Evolutionary conservation across 2,329 filamentous ascomycete species (phyloP), one percentile per base, ranked within the genome.

Genomic region (Fonsecaea monophora): DNA sequence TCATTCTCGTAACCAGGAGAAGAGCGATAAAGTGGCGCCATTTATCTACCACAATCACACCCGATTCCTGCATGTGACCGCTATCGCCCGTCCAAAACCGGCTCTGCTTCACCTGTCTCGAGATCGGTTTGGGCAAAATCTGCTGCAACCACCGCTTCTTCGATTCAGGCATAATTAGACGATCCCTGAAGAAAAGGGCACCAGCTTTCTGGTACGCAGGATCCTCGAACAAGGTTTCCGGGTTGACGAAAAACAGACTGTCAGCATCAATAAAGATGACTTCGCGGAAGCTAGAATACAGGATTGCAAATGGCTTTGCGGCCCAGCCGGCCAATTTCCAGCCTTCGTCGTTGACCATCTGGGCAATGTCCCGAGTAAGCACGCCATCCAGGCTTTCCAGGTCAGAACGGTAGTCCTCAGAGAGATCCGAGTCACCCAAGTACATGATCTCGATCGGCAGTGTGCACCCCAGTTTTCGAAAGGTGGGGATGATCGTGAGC

Each of bases 231-330:
- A 83, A 69, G 3, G 73, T 64, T 59, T 76, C 78, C 0, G 81
- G 82, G 63, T 82, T 78, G 15, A 75, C 73, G 67, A 83, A 78
- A 72, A 83, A 83, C 18, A 81, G 71, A 6, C 77, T 77, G 65
- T 83, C 82, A 0, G 81, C 81, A 64, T 83, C 81, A 66, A 83
- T 80, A 67, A 83, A 81, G 48, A 83, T 80, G 61, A 78, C 78
- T 70, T 83, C 81, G 4, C 80, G 79, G 73, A 83, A 83, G 35
- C 78, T 81, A 1, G 80, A 82, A 65, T 82, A 71, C 4, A 83
- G 73, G 32, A 82, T 81, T 0, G 81, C 81, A 54, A 81, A 83
- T 0, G 82, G 80, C 68, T 83, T 83, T 25, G 78, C 79, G 0
- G 81, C 81, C 80, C 81, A 83, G 4, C 81, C 81, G 9, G 75